Evolutionary conservation across 495 filamentous ascomycete species (phyloP).

Genomic region (Aspergillus cavernicola): DNA sequence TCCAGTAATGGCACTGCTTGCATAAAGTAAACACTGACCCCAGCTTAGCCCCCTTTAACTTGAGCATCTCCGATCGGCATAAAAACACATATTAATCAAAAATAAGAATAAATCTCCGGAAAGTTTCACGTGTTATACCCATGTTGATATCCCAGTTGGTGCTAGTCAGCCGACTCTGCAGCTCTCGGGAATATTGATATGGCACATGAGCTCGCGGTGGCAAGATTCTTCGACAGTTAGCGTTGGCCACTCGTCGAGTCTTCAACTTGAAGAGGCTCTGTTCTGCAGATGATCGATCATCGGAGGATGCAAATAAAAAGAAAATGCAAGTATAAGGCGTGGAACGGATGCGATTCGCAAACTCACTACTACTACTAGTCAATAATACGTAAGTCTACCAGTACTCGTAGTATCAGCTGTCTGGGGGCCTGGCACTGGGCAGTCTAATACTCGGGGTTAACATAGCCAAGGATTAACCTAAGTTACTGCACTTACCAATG

Average conservation of each 20-base stretch:
- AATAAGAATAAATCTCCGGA: conserved; percentile 8
- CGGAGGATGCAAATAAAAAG: not conserved
- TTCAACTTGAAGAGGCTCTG: not conserved
- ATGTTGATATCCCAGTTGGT: conserved; percentile 8
- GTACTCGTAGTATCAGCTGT: no score
- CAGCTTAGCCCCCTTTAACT: not conserved
- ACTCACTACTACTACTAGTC: no score
- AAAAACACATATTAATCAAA: conserved; percentile 1
- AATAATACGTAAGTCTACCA: no score
- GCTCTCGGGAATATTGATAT: not conserved
- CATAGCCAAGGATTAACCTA: no score
- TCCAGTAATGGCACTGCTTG: conserved; percentile 1
- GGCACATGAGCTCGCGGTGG: conserved; percentile 10
- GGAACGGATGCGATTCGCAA: no score
- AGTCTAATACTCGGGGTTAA: no score
- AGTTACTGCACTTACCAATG: no score
- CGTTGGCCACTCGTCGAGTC: no score
- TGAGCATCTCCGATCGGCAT: conserved; percentile 13
- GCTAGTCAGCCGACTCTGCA: not conserved
- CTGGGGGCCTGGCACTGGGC: no score
- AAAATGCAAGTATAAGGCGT: no score
- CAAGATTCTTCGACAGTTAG: not conserved
- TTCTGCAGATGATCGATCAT: not conserved
- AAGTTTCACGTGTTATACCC: conserved; percentile 12
- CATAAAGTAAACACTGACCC: conserved; percentile 5